These are phyloP conservation scores for Cajanus cajan DNA, from an alignment of 306 rosid genomes.

Conservation along the genomic window DNA sequence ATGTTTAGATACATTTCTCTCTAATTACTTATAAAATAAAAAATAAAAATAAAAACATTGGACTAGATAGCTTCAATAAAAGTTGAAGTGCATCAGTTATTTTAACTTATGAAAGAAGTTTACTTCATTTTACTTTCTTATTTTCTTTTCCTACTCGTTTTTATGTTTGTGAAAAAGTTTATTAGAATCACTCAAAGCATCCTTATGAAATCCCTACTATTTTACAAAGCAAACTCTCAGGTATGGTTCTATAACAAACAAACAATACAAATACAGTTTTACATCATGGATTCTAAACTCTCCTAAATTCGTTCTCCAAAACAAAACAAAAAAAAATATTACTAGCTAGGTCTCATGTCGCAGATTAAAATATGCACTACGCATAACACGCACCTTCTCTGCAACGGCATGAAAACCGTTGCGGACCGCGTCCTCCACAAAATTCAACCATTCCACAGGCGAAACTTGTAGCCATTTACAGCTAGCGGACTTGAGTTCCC, in stretches of 20 bases:
- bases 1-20: neutral
- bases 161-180: too few relatives aligned
- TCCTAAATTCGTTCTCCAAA: neutral
- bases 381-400: constrained; percentile 42
- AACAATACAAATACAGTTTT: neutral
- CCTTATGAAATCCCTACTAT: neutral
- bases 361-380: neutral
- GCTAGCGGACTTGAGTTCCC: constrained; percentile 53
- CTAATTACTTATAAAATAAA: neutral
- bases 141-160: too few relatives aligned
- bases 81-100: too few relatives aligned
- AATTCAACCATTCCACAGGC: constrained; percentile 62
- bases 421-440: constrained; percentile 56
- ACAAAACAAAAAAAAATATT: neutral
- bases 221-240: neutral
- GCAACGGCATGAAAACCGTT: constrained; percentile 63
- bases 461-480: constrained; percentile 58
- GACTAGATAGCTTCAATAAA: too few relatives aligned
- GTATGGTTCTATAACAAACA: neutral
- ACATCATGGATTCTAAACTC: neutral
- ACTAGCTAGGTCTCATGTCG: neutral
- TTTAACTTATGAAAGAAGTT: neutral
- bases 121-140: neutral
- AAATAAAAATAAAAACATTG: neutral
- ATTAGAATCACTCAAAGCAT: neutral